phyloP scores from a whole-genome alignment of 2,329 filamentous ascomycete species.

The Thermothelomyces thermophilus region DNA sequence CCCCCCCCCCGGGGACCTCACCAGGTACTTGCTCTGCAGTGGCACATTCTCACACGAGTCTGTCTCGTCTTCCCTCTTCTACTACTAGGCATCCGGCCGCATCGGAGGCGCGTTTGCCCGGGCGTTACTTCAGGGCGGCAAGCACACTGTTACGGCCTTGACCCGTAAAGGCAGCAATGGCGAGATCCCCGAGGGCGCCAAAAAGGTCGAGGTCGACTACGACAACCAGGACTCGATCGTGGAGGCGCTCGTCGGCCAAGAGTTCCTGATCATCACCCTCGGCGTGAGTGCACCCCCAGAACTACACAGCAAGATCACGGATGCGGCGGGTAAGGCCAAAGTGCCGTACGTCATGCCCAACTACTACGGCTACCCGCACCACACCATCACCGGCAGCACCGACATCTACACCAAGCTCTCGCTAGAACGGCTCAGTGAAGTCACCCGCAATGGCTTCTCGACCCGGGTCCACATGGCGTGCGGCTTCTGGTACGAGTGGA shows the following conservation, averaged over 20 bases:
- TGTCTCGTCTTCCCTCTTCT: no score
- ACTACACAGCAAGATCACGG: conserved; percentile 39
- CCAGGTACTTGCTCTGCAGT: no score
- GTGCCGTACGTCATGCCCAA: conserved; percentile 49
- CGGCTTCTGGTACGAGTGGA: conserved; percentile 49
- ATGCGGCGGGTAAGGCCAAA: conserved; percentile 44
- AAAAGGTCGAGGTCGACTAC: conserved; percentile 14
- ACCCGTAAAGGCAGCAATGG: conserved; percentile 12
- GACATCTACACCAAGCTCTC: conserved; percentile 19
- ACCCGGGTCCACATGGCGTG: conserved; percentile 32
- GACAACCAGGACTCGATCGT: conserved; percentile 9
- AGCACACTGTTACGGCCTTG: conserved; percentile 19
- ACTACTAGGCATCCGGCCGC: conserved; percentile 9
- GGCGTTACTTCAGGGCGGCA: neutral
- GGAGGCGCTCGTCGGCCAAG: conserved; percentile 17
- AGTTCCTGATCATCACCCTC: conserved; percentile 45
- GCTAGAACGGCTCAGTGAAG: conserved; percentile 29
- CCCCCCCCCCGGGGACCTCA: no score
- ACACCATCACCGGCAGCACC: conserved; percentile 5
- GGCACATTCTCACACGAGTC: neutral
- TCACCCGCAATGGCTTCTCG: conserved; percentile 32
- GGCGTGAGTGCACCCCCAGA: conserved; percentile 34
- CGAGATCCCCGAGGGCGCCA: conserved; percentile 12
- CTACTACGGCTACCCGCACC: conserved; percentile 32
- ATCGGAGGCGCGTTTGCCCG: conserved; percentile 10